Conservation (phyloP, 768 basidiomycete species). For the Clavaria fumosa region DNA sequence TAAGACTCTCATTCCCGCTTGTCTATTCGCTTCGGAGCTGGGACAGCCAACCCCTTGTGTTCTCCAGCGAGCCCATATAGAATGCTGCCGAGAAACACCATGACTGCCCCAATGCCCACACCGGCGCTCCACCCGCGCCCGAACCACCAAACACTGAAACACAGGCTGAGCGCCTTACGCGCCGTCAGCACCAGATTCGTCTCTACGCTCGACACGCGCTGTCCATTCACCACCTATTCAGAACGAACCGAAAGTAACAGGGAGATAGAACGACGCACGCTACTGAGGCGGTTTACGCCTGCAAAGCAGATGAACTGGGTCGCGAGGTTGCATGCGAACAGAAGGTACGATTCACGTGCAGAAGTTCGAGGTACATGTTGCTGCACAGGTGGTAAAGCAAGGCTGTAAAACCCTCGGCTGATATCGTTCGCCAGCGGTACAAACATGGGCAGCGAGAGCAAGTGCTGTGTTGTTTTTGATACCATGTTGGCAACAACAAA, state of each 20-base stretch:
- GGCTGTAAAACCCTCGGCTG: conserved; percentile 36
- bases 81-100: conserved; percentile 61
- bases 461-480: conserved; percentile 34
- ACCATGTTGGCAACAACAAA: neutral
- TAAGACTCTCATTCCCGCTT: neutral
- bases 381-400: conserved; percentile 23
- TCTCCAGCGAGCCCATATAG: conserved; percentile 24
- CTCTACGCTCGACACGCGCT: conserved; percentile 67
- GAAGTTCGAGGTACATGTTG: conserved; percentile 9
- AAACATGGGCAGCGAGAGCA: conserved; percentile 66
- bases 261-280: conserved; percentile 46
- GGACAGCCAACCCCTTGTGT: neutral
- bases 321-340: conserved; percentile 47
- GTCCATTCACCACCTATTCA: conserved; percentile 2
- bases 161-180: conserved; percentile 67
- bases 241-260: conserved; percentile 3
- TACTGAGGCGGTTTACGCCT: conserved; percentile 68
- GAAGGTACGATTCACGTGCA: conserved; percentile 31
- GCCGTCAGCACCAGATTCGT: conserved; percentile 70
- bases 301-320: conserved; percentile 73
- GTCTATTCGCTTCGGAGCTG: neutral
- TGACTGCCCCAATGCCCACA: conserved; percentile 46
- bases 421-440: conserved; percentile 42
- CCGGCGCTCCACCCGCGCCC: conserved; percentile 54
- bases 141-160: conserved; percentile 78